Base-by-base conservation (phyloP, 768 basidiomycete species). In the Pleurotus sapidus region DNA sequence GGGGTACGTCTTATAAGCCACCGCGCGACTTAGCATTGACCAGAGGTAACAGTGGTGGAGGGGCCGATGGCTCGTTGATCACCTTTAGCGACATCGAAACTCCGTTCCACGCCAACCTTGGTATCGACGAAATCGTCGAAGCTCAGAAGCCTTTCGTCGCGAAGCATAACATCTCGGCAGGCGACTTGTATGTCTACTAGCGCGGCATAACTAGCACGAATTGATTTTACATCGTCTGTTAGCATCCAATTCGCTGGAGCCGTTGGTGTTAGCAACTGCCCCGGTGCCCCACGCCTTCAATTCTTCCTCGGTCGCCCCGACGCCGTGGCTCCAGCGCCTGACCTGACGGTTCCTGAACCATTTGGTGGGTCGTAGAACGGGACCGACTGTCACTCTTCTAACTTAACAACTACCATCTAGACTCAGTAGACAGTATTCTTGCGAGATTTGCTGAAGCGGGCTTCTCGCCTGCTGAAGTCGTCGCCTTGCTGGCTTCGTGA, bases 241-340 rank as follows among this genome's bases (percentile, higher is more conserved):
- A 68, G 67, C 65, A 72, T 76, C 57, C 70, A 74, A 49, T 73
- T 76, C 57, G 73, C 74, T 2, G 74, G 62, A 57, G 70, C 74
- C 4, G 69, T 71, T 42, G 70, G 65, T 17, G 63, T 68, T n/a
- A 60, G 60, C 40, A 73, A 72, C 58, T 73, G 72, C 55, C 70
- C 70, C 11, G 73, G 73, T 58, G 69, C 70, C 43, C 71, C 72
- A 0, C 65, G 61, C 18, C 61, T 74, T 15, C 48, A 61, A 11
- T 69, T 71, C 63, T 61, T 70, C 49, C 37, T 65, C 12, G 68
- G 73, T 34, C 66, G 67, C 45, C 60, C 64, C 37, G 61, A 62
- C 3, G 57, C 38, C 2, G 51, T 40, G 11, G 58, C 63, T 3
- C 56, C 63, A 5, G 56, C 60, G 17, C 61, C 64, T 12, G 62